Evolutionary conservation across 768 basidiomycete genomes (phyloP).

Genomic region (Boletus rubroflammeus): DNA sequence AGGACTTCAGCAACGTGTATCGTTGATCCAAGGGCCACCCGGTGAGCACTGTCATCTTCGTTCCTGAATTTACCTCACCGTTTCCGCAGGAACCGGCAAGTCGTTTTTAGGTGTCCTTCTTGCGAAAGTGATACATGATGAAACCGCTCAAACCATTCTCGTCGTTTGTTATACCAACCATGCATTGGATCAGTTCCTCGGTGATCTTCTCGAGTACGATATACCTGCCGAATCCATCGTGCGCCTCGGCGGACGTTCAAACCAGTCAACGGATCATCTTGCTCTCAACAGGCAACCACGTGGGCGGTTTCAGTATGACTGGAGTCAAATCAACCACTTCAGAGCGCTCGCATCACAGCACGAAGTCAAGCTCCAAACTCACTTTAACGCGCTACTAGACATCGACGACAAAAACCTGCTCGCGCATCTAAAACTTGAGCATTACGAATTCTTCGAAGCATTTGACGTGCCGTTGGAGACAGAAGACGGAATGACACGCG

Average conservation of each 20-base stretch:
- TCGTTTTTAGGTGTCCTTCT: slow-evolving; percentile 66
- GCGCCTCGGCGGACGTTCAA: slow-evolving; percentile 57
- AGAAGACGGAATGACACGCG: slow-evolving; percentile 42
- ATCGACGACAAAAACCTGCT: slow-evolving; percentile 33
- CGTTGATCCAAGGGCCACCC: slow-evolving; percentile 69
- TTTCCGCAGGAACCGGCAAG: slow-evolving; percentile 59
- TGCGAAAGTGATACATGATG: slow-evolving; percentile 53
- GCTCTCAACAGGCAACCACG: slow-evolving; percentile 30
- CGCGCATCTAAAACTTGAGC: slow-evolving; percentile 43
- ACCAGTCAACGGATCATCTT: slow-evolving; percentile 42
- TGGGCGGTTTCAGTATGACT: neutral
- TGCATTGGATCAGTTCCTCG: slow-evolving; percentile 65
- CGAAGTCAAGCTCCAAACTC: slow-evolving; percentile 25
- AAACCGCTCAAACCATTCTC: slow-evolving; percentile 46
- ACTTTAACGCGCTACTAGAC: slow-evolving; percentile 11
- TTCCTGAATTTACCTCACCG: neutral
- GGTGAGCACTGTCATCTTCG: slow-evolving; percentile 35
- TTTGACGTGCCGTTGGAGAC: slow-evolving; percentile 38
- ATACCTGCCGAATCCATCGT: slow-evolving; percentile 49
- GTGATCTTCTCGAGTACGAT: slow-evolving; percentile 37
- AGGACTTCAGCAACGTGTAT: slow-evolving; percentile 51
- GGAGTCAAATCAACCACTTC: slow-evolving; percentile 15
- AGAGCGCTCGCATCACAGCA: slow-evolving; percentile 33
- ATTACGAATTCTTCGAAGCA: slow-evolving; percentile 40
- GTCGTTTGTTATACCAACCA: slow-evolving; percentile 74